Base-by-base conservation (phyloP, 768 basidiomycete genomes). In the Panellus pusillus region DNA sequence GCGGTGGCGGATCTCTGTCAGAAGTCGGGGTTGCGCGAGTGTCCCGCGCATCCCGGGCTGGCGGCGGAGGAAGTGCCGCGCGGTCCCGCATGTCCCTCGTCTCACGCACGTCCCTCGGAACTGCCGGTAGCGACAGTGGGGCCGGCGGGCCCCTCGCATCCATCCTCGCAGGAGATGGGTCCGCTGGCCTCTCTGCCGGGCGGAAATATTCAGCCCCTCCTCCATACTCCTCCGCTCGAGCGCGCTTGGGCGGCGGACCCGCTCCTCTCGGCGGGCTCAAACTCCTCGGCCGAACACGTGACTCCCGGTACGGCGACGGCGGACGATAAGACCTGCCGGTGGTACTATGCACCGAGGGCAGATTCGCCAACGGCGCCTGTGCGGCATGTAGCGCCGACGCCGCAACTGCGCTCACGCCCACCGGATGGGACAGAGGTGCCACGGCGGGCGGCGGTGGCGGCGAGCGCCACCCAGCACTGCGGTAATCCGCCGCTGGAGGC, bases 211-310 rank as follows among this genome's bases (percentile, higher is more conserved):
- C 58, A 8, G 36, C 32, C 20, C 45, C 20, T 20, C 24, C 52
- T 2, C 45, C 50, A 41, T 59, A 59, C 39, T 55, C 58, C 1
- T 59, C 58, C 27, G 40, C 49, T 1, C 58, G 27, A 6, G 53
- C 53, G 4, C 58, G 31, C 31, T 59, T 59, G 36, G 53, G 27
- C 31, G 58, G 58, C 38, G 58, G 58, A 6, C 19, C 47, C 20
- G 18, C 46, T 2, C 50, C 54, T 11, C 58, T 43, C 38, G 50
- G 54, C 29, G 56, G 56, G 36, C 58, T 60, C 27, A 55, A 27
- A 46, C 58, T 60, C 28, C 58, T 24, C 14, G 54, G 58, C 2
- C 58, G 54, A 29, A 60, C 52, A 12, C 58, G 58, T 42, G 47
- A 43, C 19, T 49, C 47, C 6, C 38, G 52, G 15, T 32, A 42